Evolutionary conservation across 176 grass and related monocot species (phyloP), one percentile per base, ranked within the genome.

Genomic region (Zoysia pacifica): DNA sequence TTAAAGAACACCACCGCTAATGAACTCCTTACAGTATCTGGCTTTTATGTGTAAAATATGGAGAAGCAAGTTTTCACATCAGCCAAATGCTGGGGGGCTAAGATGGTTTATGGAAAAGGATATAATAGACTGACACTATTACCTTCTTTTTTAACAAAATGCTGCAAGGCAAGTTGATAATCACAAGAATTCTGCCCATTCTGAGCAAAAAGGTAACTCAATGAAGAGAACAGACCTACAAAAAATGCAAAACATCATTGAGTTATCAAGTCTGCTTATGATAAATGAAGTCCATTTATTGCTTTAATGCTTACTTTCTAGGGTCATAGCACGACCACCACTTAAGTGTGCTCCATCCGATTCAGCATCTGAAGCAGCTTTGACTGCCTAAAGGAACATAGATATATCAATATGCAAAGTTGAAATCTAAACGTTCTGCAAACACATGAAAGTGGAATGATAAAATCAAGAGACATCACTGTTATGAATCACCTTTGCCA

Each of bases 111-210:
- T 62, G 11, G 18, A 28, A 13, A 79, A 78, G 16, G 38, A 67
- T 42, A 66, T 56, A 65, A 56, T 15, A 84, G 36, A 35, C 38
- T 70, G 35, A 64, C 7, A 82, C 72, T 80, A 82, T 71, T 85
- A 80, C 79, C 78, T 92, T 94, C 91, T 87, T 92, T 87, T 80
- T 92, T 81, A 73, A 79, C 85, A 92, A 87, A 90, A 38, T 70
- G 79, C 72, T 93, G 95, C 77, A 97, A 89, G 16, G 89, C 89
- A 82, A 97, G 95, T 70, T 97, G 95, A 75, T 97, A 97, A 81
- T 97, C 95, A 85, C 75, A 80, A 35, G 72, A 82, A 89, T 92
- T 76, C 52, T 60, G 56, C 46, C 87, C 85, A 81, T 89, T 85
- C 67, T 80, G 55, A 81, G 81, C 78, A 77, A 88, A 97, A 63